A percentile compares a stretch with the other conserved stretches of the same genome.
phyloP scores from a whole-genome alignment of 345 rosid genomes.

The Euphorbia tirucalli region DNA sequence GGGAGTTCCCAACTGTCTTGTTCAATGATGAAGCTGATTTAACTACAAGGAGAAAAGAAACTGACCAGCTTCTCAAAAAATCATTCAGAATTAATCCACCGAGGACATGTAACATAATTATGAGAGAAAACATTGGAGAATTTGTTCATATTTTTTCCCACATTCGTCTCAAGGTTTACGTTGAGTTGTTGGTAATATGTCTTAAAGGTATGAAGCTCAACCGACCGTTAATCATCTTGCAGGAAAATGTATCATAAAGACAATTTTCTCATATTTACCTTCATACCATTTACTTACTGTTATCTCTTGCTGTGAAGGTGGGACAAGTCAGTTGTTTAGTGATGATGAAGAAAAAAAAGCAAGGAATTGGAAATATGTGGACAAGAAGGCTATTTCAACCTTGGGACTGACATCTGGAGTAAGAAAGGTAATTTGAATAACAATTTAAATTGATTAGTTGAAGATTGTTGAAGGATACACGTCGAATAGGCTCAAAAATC shows the following conservation, averaged over 20 bases:
- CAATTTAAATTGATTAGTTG: not conserved
- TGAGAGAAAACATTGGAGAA: constrained; percentile 76
- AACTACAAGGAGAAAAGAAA: constrained; percentile 50
- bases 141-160: constrained; percentile 78
- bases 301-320: constrained; percentile 31
- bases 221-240: too few relatives aligned
- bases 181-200: constrained; percentile 54
- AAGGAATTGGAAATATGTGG: constrained; percentile 47
- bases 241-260: too few relatives aligned
- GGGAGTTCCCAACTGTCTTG: constrained; percentile 86
- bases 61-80: constrained; percentile 53
- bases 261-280: not conserved
- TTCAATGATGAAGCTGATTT: constrained; percentile 52
- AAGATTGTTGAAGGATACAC: not conserved
- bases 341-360: constrained; percentile 31
- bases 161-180: constrained; percentile 75
- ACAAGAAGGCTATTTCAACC: constrained; percentile 40
- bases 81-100: constrained; percentile 48
- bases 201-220: constrained; percentile 49
- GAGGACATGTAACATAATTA: constrained; percentile 41
- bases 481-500: not conserved
- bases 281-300: not conserved
- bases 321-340: constrained; percentile 21
- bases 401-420: constrained; percentile 73
- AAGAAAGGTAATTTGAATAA: constrained; percentile 47